Conservation (phyloP, 2,329 filamentous ascomycete species). For the Colletotrichum theobromicola region DNA sequence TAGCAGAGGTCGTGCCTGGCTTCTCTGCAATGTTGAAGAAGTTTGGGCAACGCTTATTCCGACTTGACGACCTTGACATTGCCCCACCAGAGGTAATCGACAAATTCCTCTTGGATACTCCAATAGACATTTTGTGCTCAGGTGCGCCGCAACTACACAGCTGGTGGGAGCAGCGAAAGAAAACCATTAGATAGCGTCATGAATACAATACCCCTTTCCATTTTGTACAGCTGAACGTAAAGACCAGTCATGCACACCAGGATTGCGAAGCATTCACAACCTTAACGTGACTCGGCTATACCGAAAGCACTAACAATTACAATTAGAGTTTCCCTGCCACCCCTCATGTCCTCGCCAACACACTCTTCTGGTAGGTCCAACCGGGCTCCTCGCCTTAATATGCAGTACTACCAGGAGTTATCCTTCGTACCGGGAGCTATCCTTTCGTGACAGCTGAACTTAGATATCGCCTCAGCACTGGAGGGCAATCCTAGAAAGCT, state of each 20-base stretch:
- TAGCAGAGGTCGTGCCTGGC: background rate
- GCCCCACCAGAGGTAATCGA: slow-evolving; percentile 1
- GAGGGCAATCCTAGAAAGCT: background rate
- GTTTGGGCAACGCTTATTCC: background rate
- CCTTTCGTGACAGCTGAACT: background rate
- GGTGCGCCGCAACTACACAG: background rate
- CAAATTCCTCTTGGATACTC: background rate
- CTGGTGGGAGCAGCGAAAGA: slow-evolving; percentile 3
- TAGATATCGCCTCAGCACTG: background rate
- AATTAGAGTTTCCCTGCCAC: background rate
- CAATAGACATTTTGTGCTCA: slow-evolving; percentile 4
- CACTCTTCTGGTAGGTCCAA: background rate
- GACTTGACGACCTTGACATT: background rate
- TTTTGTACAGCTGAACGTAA: background rate
- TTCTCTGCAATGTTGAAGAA: background rate
- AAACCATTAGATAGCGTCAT: background rate
- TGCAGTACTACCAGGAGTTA: background rate
- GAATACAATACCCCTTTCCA: background rate
- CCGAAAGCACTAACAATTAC: background rate
- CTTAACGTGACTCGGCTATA: background rate
- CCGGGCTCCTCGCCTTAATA: background rate
- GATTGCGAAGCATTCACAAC: background rate
- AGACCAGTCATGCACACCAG: background rate
- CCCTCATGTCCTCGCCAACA: background rate
- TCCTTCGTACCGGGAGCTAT: background rate